phyloP scores from a whole-genome alignment of 2,329 filamentous ascomycete genomes.

The Cladosporium sp. region DNA sequence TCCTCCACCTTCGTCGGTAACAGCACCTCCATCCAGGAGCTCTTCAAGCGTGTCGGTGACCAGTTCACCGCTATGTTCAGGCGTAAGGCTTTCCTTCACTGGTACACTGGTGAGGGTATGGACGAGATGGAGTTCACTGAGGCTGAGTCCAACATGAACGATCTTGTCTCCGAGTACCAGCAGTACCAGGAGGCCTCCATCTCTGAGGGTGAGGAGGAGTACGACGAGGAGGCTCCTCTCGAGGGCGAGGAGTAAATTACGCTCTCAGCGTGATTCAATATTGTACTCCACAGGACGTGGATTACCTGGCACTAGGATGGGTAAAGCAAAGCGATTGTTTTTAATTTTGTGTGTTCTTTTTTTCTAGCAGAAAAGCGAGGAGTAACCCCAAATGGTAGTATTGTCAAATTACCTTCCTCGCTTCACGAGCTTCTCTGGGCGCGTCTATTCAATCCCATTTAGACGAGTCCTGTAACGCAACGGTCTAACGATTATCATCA shows the following conservation, averaged over 20 bases:
- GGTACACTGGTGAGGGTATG: slow-evolving; percentile 99
- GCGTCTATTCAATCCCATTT: background rate
- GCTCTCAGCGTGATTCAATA: background rate
- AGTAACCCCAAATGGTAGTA: slow-evolving; percentile 7
- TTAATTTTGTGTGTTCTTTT: slow-evolving; percentile 8
- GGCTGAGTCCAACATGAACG: slow-evolving; percentile 99
- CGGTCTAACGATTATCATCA: too few relatives aligned
- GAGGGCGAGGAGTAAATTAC: slow-evolving; percentile 64
- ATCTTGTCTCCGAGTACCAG: slow-evolving; percentile 98
- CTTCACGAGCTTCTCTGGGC: slow-evolving; percentile 7
- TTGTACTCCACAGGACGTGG: background rate
- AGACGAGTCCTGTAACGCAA: too few relatives aligned
- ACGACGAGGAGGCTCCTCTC: slow-evolving; percentile 74
- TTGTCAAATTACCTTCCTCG: slow-evolving; percentile 11
- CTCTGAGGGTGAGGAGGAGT: slow-evolving; percentile 95
- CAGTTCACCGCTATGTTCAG: slow-evolving; percentile 99
- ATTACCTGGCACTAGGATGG: slow-evolving; percentile 1
- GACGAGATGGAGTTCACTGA: slow-evolving; percentile 99
- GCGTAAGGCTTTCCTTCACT: slow-evolving; percentile 99
- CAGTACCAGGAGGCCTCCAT: slow-evolving; percentile 99
- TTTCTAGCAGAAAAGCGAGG: slow-evolving; percentile 12
- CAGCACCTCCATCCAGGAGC: slow-evolving; percentile 99
- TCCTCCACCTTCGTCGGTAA: slow-evolving; percentile 98
- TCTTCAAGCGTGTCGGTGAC: slow-evolving; percentile 99
- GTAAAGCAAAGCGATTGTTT: slow-evolving; percentile 14